Base-by-base conservation (phyloP, 2,329 filamentous ascomycete species). In the Coccinonectria pachysandricola region DNA sequence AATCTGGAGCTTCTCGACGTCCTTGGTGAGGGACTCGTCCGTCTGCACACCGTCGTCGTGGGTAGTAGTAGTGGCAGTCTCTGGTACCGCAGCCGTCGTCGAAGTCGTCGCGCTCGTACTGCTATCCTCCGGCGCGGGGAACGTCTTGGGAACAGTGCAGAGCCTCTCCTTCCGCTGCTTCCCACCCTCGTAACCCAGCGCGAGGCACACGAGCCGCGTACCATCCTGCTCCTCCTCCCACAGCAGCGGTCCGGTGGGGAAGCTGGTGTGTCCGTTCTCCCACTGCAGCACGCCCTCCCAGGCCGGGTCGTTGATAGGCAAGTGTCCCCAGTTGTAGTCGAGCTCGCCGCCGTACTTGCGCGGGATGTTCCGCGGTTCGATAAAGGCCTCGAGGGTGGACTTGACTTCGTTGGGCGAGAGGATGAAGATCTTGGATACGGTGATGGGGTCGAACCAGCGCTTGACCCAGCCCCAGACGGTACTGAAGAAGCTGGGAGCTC, bases 401-500 rank as follows among this genome's bases (percentile, higher is more conserved):
- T 77, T 71, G 27, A 92, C 79, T 54, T 93, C 84, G 29, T 71
- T 50, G 7, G 73, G 63, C 24, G 68, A 67, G 28, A 96, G 72
- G 43, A 96, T 91, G 54, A 93, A 94, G 53, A 96, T 95, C 62
- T 96, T 96, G 46, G 84, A 91, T 3, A 86, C 83, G 17, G 88
- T 95, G 36, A 86, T 85, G 6, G 87, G 87, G 59, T 87, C 81
- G 48, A 94, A 94, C 86, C 87, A 94, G 48, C 81, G 79, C 66
- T 93, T 93, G 58, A 93, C 71, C 85, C 86, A 94, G 40, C 82
- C 76, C 87, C 87, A 88, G 34, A 94, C 83, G 3, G 85, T 94
- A 25, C 81, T 80, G 63, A 94, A 94, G 68, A 93, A 94, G 23
- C 71, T 62, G 6, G 88, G 88, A 1, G 88, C 88, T 35, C 87